phyloP scores from a whole-genome alignment of 768 basidiomycete species.

The Kwoniella botswanensis region DNA sequence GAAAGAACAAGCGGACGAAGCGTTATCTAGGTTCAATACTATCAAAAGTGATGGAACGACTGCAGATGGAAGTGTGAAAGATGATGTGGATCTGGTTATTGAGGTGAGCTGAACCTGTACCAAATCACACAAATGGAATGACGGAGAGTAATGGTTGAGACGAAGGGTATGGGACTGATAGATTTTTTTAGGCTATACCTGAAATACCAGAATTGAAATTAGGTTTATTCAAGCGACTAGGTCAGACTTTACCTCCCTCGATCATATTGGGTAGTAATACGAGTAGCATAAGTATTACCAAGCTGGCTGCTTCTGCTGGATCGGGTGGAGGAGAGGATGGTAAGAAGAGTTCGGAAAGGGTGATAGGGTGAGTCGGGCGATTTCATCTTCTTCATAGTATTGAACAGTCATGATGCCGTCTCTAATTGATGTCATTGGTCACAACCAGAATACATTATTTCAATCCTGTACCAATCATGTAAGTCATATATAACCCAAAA shows the following conservation, averaged over 20 bases:
- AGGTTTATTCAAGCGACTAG: constrained; percentile 73
- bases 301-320: constrained; percentile 84
- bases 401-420: too few species aligned
- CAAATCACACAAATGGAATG: background rate
- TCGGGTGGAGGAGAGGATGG: constrained; percentile 65
- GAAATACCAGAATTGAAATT: constrained; percentile 81
- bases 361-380: constrained; percentile 64
- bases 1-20: constrained; percentile 72
- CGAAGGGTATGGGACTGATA: too few species aligned
- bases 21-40: constrained; percentile 66
- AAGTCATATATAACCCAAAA: constrained; percentile 38
- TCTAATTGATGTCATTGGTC: too few species aligned
- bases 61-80: constrained; percentile 64
- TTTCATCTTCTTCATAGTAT: too few species aligned
- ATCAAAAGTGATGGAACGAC: constrained; percentile 57
- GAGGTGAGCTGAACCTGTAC: constrained; percentile 66
- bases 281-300: constrained; percentile 91
- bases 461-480: constrained; percentile 97
- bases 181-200: constrained; percentile 71
- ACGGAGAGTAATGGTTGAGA: background rate
- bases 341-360: constrained; percentile 69
- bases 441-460: constrained; percentile 83
- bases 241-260: constrained; percentile 69
- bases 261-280: constrained; percentile 91
- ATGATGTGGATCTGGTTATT: constrained; percentile 87